Evolutionary conservation across 208 protist genomes (phyloP).

Genomic region (Blastocrithidia nonstop): DNA sequence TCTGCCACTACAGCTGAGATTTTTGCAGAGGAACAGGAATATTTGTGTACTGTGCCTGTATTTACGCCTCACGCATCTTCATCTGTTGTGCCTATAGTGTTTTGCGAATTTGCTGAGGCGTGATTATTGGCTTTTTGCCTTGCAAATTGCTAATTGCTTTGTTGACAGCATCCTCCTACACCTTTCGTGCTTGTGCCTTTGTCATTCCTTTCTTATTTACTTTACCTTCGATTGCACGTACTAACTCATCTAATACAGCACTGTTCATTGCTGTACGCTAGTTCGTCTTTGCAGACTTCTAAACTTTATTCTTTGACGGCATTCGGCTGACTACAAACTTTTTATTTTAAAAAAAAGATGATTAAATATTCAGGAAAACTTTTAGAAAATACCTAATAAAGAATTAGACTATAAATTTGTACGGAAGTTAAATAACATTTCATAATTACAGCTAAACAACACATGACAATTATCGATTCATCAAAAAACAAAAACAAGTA

Average conservation of each 20-base stretch:
- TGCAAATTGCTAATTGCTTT: conserved; percentile 14
- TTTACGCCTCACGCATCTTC: conserved; percentile 12
- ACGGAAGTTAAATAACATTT: too few relatives aligned
- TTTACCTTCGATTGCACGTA: conserved; percentile 48
- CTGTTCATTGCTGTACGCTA: conserved; percentile 14
- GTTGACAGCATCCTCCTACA: conserved; percentile 20
- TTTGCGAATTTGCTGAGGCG: conserved; percentile 15
- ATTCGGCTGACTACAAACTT: conserved; percentile 7
- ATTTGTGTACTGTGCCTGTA: conserved; percentile 41
- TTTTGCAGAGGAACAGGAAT: conserved; percentile 27
- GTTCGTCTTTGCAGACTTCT: conserved; percentile 19
- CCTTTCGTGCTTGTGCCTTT: conserved; percentile 31
- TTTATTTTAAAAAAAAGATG: conserved; percentile 3
- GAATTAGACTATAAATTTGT: background rate
- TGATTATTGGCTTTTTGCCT: conserved; percentile 5
- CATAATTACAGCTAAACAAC: background rate
- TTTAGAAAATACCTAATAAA: conserved; percentile 5
- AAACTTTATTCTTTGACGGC: conserved; percentile 20
- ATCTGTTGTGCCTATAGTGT: conserved; percentile 20
- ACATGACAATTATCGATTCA: background rate
- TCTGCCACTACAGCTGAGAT: conserved; percentile 35
- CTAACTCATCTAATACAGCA: conserved; percentile 32
- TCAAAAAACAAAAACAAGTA: too few relatives aligned
- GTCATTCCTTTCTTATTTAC: conserved; percentile 47
- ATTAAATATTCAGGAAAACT: conserved; percentile 3